Evolutionary conservation across 305 asterid species (phyloP).

Genomic region (Fraxinus latifolia): DNA sequence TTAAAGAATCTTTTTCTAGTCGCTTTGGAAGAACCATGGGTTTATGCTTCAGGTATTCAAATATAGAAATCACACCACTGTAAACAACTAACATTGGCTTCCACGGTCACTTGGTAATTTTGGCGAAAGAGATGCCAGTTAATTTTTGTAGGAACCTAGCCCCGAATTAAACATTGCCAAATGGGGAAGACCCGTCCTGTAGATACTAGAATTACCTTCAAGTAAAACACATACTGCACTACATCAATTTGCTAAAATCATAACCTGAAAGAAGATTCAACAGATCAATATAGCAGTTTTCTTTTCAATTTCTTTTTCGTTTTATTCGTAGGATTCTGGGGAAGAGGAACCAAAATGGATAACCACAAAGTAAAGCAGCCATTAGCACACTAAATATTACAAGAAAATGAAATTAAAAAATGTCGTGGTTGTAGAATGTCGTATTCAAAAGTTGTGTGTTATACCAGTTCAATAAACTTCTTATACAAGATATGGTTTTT

Average conservation of each 20-base stretch:
- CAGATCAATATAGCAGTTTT: neutral
- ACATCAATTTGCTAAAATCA: neutral
- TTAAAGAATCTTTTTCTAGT: neutral
- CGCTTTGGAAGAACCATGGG: neutral
- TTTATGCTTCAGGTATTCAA: neutral
- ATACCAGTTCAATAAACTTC: neutral
- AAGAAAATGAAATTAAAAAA: neutral
- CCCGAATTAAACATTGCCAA: neutral
- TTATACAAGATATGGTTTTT: neutral
- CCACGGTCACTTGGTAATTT: neutral
- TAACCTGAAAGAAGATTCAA: neutral
- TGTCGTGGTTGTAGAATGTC: neutral
- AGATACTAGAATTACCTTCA: neutral
- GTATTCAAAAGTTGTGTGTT: neutral
- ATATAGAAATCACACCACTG: neutral
- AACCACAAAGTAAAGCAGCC: neutral
- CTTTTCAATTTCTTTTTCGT: neutral
- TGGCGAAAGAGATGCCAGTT: neutral
- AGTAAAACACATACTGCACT: neutral
- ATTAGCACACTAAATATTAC: neutral
- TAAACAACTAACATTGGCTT: neutral
- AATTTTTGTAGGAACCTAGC: neutral
- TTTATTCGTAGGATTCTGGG: neutral
- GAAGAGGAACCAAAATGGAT: neutral
- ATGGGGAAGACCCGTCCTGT: neutral